Evolutionary conservation across 2,329 filamentous ascomycete species (phyloP), one percentile per base, ranked within the genome.

Genomic region (Fusarium mangiferae): DNA sequence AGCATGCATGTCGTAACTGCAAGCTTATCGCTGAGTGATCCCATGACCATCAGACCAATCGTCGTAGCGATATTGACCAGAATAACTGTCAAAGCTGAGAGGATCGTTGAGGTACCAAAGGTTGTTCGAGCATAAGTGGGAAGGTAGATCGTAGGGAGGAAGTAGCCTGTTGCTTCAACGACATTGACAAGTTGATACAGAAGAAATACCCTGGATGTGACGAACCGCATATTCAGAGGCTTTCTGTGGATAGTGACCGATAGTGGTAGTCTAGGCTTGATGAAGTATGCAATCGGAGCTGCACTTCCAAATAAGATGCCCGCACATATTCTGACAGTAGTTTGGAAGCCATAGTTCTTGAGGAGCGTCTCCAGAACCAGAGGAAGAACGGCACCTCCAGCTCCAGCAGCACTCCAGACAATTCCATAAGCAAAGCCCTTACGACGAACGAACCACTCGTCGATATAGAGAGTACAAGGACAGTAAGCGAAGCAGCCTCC

Each of bases 81-180:
- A 12, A 89, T 83, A 38, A 91, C 82, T 42, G 89, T 87, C 30
- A 88, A 79, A 4, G 88, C 87, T 5, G 86, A 84, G 6, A 84
- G 80, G 24, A 85, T 81, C 5, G 87, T 82, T 1, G 84, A 78
- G 2, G 83, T 81, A 6, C 85, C 82, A n/a, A 89, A 81, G 13
- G 84, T 81, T 26, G 79, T 80, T 45, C 81, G 79, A 14, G 88
- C 88, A 73, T 89, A 91, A 6, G 84, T 84, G 22, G 87, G 86
- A 13, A 91, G 82, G 78, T 90, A 90, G 22, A 89, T 88, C 12
- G 87, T 85, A 9, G 90, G 90, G 20, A 91, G 84, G 64, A 89
- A 90, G 78, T 89, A 91, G 18, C 89, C 90, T 24, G 84, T 82
- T 58, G 86, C 86, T 78, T 91, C 87, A 41, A 89, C 79, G 6